Percentiles rank a stretch among this genome's conserved stretches.
Conservation (phyloP, 805 yeast species). For the Starmerella sp. region DNA sequence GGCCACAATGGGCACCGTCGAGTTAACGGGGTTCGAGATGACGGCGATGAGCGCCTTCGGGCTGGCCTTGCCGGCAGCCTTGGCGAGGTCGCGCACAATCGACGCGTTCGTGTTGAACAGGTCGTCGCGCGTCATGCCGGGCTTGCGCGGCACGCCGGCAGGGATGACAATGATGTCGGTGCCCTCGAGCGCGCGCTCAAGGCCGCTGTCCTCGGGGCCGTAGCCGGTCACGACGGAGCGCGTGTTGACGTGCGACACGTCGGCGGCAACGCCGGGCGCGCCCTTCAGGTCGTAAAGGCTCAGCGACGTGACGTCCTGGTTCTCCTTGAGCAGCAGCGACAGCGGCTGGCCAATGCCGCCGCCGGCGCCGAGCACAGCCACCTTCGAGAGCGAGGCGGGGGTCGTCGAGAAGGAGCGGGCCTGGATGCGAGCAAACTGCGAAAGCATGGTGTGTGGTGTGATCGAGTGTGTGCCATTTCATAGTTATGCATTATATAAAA, state of each 20-base stretch:
- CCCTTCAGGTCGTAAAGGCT: constrained; percentile 81
- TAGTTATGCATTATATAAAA: constrained; percentile 1
- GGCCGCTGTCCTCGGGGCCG: constrained; percentile 66
- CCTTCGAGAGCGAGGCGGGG: constrained; percentile 39
- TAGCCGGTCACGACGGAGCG: constrained; percentile 80
- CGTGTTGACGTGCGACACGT: constrained; percentile 86
- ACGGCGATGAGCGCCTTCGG: constrained; percentile 76
- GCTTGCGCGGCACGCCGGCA: constrained; percentile 97
- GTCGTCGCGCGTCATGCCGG: constrained; percentile 98
- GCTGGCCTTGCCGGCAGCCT: constrained; percentile 66
- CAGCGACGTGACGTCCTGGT: constrained; percentile 76
- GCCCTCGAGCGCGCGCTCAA: constrained; percentile 57
- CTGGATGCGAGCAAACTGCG: constrained; percentile 10
- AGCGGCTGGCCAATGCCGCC: constrained; percentile 96
- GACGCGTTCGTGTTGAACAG: constrained; percentile 93
- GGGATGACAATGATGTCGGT: constrained; percentile 80
- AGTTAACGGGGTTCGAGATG: constrained; percentile 93
- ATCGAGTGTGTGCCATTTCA: not conserved
- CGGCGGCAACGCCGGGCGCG: constrained; percentile 96
- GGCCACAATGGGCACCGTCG: constrained; percentile 92
- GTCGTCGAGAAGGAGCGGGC: constrained; percentile 25
- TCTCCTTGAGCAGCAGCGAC: constrained; percentile 71
- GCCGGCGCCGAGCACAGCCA: constrained; percentile 83
- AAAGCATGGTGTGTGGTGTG: constrained; percentile 10
- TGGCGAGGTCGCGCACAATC: constrained; percentile 85